Base-by-base conservation (phyloP, 1,139 yeast species). In the Nakaseomyces bracarensis region DNA sequence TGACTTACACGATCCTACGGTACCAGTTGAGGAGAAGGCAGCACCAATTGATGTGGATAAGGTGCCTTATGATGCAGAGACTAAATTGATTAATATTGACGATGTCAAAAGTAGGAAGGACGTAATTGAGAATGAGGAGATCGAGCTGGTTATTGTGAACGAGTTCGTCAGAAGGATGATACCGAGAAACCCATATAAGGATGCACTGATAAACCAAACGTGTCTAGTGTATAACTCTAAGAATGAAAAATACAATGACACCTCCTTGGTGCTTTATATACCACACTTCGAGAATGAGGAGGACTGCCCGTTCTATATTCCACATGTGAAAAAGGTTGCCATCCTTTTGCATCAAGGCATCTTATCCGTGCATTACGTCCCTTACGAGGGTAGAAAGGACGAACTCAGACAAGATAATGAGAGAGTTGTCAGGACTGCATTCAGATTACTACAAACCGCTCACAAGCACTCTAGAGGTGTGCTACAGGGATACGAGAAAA, bases 181-280 rank as follows among this genome's bases (percentile, higher is more conserved):
- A 15, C 97, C 97, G 3, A 69, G 97, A 57, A 89, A 87, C 55
- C 96, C 96, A 0, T 79, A 75, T 56, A 81, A 86, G 52, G 97
- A 89, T 56, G 74, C 76, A 42, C 75, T 85, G 16, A 78, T 86
- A 46, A 84, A 84, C 57, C 97, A 89, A 61, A 81, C 96, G 0
- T 87, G 96, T 59, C 65, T 79, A 23, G 64, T 86, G 2, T 57
- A 72, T 48, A 62, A 61, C 18, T 47, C 64, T 13, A 27, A 27
- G 14, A 50, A 52, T 10, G 46, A 47, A 26, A 58, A 55, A 19
- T 47, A 48, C 19, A 49, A 58, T 0, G 67, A 70, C 34, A 64
- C 77, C 1, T 68, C 77, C 1, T 63, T 85, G 33, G 76, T 86
- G 15, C 74, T 81, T 0, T 87, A 86, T 60, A 68, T 80, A 1